Evolutionary conservation across 2,329 filamentous ascomycete genomes (phyloP), one percentile per base, ranked within the genome.

Genomic region (Zymoseptoria passerinii): DNA sequence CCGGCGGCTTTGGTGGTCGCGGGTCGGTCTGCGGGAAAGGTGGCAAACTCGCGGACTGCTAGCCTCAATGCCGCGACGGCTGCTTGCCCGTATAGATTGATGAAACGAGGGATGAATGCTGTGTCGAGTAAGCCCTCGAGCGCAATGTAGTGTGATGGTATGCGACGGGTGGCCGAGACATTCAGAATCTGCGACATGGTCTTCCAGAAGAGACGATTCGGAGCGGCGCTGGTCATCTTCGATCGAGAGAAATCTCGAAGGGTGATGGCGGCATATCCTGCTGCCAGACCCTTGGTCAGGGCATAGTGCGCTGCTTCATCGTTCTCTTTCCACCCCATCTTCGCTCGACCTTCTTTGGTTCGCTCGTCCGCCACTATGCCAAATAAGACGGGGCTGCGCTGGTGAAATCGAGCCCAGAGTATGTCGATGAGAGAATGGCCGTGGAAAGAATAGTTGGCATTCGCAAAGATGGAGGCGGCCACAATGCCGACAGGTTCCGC

Each of bases 401-500:
- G 79, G 60, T 91, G 85, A 68, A 89, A 88, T 73, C 97, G 96
- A 56, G 92, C 87, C 68, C 95, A 86, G 28, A 97, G 79, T 59
- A 97, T 89, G 70, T 95, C 89, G 55, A 90, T 86, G 58, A 95
- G 78, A 8, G 84, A 86, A 54, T 85, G 81, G 80, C 85, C 88
- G 56, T 81, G 77, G 68, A 89, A 88, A 13, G 64, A 63, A 56
- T 68, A 71, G 16, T 83, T 79, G 18, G 83, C 79, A 55, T 82
- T 79, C 0, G 88, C 87, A 70, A 95, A 92, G 28, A 95, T 81
- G 63, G 86, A 83, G 6, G 87, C 87, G 0, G 86, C 81, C 23
- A 92, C 79, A 23, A 92, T 83, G n/a, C 90, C 90, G 50, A 95
- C 81, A 0, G 89, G 87, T 65, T 94, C 88, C 8, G 89, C 90